A percentile compares a stretch with the other conserved stretches of the same genome.
These are phyloP conservation scores for Citrus sinensis DNA, from an alignment of 345 rosid genomes.

Conservation along the genomic window DNA sequence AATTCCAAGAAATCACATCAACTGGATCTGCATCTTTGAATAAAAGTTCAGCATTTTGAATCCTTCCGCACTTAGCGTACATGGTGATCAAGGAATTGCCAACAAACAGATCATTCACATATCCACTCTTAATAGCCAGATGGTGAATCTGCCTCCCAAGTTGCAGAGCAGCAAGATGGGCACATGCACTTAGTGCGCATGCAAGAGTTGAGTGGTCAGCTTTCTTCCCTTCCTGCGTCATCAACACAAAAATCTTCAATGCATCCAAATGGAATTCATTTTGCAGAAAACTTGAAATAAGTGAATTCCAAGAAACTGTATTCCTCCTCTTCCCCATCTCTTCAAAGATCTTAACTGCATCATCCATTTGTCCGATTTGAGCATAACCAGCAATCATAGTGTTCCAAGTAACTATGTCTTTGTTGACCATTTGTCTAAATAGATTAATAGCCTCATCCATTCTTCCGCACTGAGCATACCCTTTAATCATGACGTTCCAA, in stretches of 20 bases:
- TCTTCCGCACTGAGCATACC: slow-evolving; percentile 30
- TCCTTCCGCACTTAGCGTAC: slow-evolving; percentile 42
- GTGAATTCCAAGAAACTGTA: slow-evolving; percentile 43
- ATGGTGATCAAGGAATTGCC: slow-evolving; percentile 13
- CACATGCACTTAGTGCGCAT: slow-evolving; percentile 33
- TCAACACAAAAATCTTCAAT: slow-evolving; percentile 19
- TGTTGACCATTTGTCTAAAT: slow-evolving; percentile 28
- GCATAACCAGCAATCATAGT: slow-evolving; percentile 44
- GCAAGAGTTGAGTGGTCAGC: slow-evolving; percentile 31
- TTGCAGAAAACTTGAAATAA: slow-evolving; percentile 32
- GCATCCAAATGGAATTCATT: slow-evolving; percentile 26
- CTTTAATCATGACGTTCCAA: slow-evolving; percentile 40
- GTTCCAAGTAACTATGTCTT: slow-evolving; percentile 43
- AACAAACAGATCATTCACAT: slow-evolving; percentile 7
- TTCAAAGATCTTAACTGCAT: slow-evolving; percentile 23
- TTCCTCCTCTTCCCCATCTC: slow-evolving; percentile 30
- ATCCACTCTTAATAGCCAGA: slow-evolving; percentile 20
- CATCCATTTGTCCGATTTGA: slow-evolving; percentile 27
- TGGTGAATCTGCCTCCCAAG: slow-evolving; percentile 39
- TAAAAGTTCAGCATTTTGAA: slow-evolving; percentile 16
- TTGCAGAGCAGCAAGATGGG: slow-evolving; percentile 31
- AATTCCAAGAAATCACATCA: slow-evolving; percentile 40
- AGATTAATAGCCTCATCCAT: slow-evolving; percentile 30
- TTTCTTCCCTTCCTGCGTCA: slow-evolving; percentile 21
- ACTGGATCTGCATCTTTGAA: slow-evolving; percentile 19